Evolutionary conservation across 768 basidiomycete genomes (phyloP).

Genomic region (Amanita thiersii): DNA sequence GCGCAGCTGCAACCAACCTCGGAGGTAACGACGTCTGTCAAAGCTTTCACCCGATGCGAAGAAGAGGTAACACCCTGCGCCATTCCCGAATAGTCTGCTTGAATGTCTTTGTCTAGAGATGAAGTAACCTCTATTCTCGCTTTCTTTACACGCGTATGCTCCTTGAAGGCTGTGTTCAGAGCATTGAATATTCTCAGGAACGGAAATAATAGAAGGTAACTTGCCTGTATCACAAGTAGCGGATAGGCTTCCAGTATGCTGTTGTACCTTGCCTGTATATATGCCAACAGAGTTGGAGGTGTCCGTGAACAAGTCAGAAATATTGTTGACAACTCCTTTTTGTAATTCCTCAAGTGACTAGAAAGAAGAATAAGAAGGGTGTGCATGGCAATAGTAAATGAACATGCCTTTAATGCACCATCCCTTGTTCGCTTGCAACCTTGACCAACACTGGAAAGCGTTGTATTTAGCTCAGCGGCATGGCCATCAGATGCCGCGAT

Average conservation of each 20-base stretch:
- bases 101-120: slow-evolving; percentile 37
- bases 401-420: slow-evolving; percentile 47
- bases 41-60: background rate
- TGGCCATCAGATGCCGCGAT: slow-evolving; percentile 31
- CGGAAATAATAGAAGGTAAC: slow-evolving; percentile 10
- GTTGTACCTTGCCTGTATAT: slow-evolving; percentile 45
- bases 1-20: slow-evolving; percentile 34
- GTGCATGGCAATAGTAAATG: background rate
- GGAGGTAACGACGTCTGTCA: slow-evolving; percentile 23
- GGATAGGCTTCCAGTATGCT: slow-evolving; percentile 35
- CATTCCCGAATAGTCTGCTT: slow-evolving; percentile 42
- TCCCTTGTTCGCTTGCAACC: slow-evolving; percentile 51
- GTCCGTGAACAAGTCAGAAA: slow-evolving; percentile 36
- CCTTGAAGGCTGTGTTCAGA: slow-evolving; percentile 43
- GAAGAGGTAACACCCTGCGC: slow-evolving; percentile 32
- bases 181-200: background rate
- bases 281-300: slow-evolving; percentile 38
- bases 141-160: slow-evolving; percentile 54
- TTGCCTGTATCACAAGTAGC: slow-evolving; percentile 36
- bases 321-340: slow-evolving; percentile 28
- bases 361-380: slow-evolving; percentile 4
- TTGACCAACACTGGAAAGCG: slow-evolving; percentile 35
- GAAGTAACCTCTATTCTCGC: slow-evolving; percentile 56
- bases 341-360: slow-evolving; percentile 36
- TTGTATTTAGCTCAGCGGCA: slow-evolving; percentile 31